phyloP scores from a whole-genome alignment of 2,329 filamentous ascomycete species.

The Diplodia seriata region DNA sequence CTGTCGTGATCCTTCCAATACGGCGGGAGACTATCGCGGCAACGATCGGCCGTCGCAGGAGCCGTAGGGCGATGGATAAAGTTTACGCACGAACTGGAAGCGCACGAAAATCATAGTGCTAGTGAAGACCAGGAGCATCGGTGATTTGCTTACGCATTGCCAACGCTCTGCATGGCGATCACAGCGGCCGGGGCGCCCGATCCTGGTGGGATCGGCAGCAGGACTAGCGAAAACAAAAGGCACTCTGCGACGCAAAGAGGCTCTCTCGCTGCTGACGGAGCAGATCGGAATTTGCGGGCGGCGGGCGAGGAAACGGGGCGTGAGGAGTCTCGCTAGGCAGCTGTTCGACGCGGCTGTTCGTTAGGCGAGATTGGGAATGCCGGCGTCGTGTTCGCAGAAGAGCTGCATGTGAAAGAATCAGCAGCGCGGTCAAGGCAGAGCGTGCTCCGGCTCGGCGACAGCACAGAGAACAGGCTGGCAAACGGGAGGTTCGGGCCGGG shows the following conservation, averaged over 20 bases:
- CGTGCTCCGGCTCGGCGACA: neutral
- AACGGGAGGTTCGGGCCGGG: constrained; percentile 25
- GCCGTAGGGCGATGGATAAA: constrained; percentile 9
- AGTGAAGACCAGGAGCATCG: neutral
- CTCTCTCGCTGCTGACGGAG: neutral
- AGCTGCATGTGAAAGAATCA: neutral
- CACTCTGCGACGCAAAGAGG: neutral
- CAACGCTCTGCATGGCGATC: neutral
- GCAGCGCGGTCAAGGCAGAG: neutral
- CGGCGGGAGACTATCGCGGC: neutral
- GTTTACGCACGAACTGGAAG: constrained; percentile 15
- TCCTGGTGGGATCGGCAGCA: neutral
- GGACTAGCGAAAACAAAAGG: neutral
- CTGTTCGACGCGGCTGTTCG: neutral
- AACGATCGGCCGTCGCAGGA: constrained; percentile 1
- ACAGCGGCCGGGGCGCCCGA: neutral
- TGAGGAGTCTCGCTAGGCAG: neutral
- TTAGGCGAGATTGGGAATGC: constrained; percentile 23
- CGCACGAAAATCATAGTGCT: neutral
- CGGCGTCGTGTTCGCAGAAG: neutral
- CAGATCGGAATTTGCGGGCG: constrained; percentile 6
- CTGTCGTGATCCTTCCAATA: constrained; percentile 17
- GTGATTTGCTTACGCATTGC: neutral
- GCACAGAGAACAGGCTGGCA: too few species aligned
- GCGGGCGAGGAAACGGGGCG: neutral